Percentiles rank a stretch among this genome's conserved stretches.
Evolutionary conservation across 2,329 filamentous ascomycete genomes (phyloP).

Genomic region (Scedosporium dehoogii): DNA sequence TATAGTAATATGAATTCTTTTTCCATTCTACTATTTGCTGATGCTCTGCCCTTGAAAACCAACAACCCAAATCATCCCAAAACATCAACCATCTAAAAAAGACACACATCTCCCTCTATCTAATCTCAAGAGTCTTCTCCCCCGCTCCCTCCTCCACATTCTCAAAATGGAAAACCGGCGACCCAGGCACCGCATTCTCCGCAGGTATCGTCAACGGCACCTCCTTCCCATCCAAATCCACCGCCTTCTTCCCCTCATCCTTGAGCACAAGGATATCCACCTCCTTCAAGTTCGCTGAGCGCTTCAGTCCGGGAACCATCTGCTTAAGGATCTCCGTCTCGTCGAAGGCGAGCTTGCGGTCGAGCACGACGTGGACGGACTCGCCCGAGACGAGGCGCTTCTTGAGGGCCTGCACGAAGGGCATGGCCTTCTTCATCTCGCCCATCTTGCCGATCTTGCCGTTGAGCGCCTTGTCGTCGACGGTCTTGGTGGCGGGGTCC

Average conservation of each 20-base stretch:
- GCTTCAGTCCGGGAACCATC: conserved; percentile 72
- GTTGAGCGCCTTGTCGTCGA: conserved; percentile 75
- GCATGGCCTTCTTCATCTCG: conserved; percentile 97
- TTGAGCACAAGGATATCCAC: conserved; percentile 65
- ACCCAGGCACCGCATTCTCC: conserved; percentile 69
- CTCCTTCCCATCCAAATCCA: conserved; percentile 41
- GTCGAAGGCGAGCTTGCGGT: conserved; percentile 78
- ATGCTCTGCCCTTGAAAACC: too few relatives aligned
- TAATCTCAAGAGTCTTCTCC: neutral
- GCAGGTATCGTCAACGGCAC: conserved; percentile 52
- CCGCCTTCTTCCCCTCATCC: conserved; percentile 58
- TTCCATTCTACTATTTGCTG: too few relatives aligned
- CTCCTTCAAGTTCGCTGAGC: conserved; percentile 57
- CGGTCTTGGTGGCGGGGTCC: conserved; percentile 45
- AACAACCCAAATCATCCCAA: too few relatives aligned
- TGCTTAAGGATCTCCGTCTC: conserved; percentile 65
- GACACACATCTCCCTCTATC: neutral
- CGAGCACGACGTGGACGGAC: conserved; percentile 57
- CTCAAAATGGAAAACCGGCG: conserved; percentile 75
- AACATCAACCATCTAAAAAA: neutral
- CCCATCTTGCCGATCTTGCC: conserved; percentile 70
- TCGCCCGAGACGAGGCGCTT: conserved; percentile 67
- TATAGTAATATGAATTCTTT: too few relatives aligned
- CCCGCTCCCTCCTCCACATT: conserved; percentile 48
- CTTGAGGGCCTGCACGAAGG: conserved; percentile 84